Conservation (phyloP, 352 stramenopile genomes). For the Pythium grandisporangium region DNA sequence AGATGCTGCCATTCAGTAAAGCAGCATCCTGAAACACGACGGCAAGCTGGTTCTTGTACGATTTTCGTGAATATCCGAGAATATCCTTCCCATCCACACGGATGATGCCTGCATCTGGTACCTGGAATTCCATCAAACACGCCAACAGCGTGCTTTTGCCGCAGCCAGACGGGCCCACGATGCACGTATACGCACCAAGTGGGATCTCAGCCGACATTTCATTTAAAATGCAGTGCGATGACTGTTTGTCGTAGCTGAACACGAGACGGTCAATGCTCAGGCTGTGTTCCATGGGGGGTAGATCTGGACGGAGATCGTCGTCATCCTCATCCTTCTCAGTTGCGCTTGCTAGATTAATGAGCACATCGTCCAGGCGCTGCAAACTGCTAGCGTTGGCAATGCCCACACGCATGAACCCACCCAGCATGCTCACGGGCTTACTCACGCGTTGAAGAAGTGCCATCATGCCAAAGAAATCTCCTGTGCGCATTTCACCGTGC, state of each 20-base stretch:
- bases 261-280: slow-evolving; percentile 53
- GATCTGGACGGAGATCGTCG: slow-evolving; percentile 39
- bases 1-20: too few species aligned
- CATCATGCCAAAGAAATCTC: slow-evolving; percentile 82
- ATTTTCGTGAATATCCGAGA: too few species aligned
- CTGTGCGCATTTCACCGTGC: slow-evolving; percentile 43
- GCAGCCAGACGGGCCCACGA: too few species aligned
- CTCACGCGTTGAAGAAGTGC: slow-evolving; percentile 72
- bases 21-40: too few species aligned
- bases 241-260: slow-evolving; percentile 71
- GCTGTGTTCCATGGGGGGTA: slow-evolving; percentile 64
- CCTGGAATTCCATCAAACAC: too few species aligned
- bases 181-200: too few species aligned
- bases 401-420: slow-evolving; percentile 84
- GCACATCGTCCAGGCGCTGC: slow-evolving; percentile 82
- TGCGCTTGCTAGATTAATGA: slow-evolving; percentile 55
- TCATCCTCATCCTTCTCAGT: too few species aligned
- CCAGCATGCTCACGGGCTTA: slow-evolving; percentile 71
- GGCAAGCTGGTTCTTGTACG: too few species aligned
- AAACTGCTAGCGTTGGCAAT: slow-evolving; percentile 83
- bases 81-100: too few species aligned
- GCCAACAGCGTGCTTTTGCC: too few species aligned
- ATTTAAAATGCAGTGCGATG: slow-evolving; percentile 66
- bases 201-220: too few species aligned
- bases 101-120: too few species aligned